These are phyloP conservation scores for Calonectria hawksworthii DNA, from an alignment of 2,329 filamentous ascomycete genomes.

Conservation along the genomic window DNA sequence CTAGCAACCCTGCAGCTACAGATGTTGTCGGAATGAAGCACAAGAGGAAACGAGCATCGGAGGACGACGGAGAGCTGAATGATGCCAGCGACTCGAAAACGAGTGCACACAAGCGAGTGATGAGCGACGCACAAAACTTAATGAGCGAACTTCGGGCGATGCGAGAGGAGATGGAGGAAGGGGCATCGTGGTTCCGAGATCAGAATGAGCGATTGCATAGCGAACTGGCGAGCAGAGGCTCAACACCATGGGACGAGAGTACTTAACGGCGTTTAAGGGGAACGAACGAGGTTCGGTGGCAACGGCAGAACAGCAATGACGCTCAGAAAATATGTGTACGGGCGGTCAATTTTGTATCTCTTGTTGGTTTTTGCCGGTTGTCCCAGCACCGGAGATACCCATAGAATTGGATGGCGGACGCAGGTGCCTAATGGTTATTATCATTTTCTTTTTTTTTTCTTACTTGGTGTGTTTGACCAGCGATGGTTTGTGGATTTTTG, in stretches of 20 bases:
- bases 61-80: conserved; percentile 41
- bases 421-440: conserved; percentile 17
- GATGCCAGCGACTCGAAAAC: conserved; percentile 31
- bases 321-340: background rate
- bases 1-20: conserved; percentile 13
- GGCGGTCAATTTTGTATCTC: conserved; percentile 21
- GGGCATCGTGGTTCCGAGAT: conserved; percentile 60
- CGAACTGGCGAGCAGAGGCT: conserved; percentile 51
- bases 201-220: conserved; percentile 60
- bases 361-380: conserved; percentile 16
- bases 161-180: conserved; percentile 62
- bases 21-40: conserved; percentile 41
- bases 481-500: conserved; percentile 30
- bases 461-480: conserved; percentile 32
- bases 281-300: background rate
- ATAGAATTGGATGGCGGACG: conserved; percentile 41
- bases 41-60: conserved; percentile 51
- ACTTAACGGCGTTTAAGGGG: conserved; percentile 37
- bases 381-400: conserved; percentile 40
- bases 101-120: conserved; percentile 55
- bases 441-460: conserved; percentile 28
- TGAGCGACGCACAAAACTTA: conserved; percentile 58
- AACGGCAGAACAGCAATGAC: background rate
- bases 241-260: conserved; percentile 53
- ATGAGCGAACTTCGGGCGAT: conserved; percentile 58